These are phyloP conservation scores for Paramecium sexaurelia DNA, from an alignment of 73 alveolate species.

Conservation along the genomic window DNA sequence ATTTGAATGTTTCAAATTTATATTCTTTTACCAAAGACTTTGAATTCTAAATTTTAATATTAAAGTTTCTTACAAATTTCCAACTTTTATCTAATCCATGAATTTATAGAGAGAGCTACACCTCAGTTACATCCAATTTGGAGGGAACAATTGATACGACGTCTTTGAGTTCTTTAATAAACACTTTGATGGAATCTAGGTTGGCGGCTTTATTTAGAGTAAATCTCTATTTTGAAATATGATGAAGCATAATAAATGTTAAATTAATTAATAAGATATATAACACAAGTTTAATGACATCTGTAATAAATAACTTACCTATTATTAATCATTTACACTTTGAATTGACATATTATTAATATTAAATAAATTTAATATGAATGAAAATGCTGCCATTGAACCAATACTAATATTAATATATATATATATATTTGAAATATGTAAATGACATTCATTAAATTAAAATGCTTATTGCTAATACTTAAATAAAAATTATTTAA, in stretches of 20 bases:
- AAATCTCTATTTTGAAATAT: background rate
- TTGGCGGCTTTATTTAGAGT: background rate
- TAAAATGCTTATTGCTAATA: background rate
- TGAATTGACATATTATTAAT: background rate
- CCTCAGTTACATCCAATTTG: background rate
- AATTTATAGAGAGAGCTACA: background rate
- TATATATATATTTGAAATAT: too few relatives aligned
- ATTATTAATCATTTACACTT: background rate
- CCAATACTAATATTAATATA: too few relatives aligned
- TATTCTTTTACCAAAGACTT: background rate
- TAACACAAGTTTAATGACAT: background rate
- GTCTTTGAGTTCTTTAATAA: background rate
- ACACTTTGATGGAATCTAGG: background rate
- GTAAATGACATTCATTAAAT: background rate
- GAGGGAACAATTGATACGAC: background rate
- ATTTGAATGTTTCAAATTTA: background rate
- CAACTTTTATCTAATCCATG: background rate
- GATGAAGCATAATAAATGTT: background rate
- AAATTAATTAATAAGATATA: background rate
- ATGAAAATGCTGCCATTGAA: too few relatives aligned
- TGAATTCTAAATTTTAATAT: background rate
- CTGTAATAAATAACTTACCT: background rate
- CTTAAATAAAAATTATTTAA: background rate
- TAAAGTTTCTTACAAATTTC: background rate
- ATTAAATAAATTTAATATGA: too few relatives aligned